These are phyloP conservation scores for Corymbia maculata DNA, from an alignment of 345 rosid species.

Conservation along the genomic window DNA sequence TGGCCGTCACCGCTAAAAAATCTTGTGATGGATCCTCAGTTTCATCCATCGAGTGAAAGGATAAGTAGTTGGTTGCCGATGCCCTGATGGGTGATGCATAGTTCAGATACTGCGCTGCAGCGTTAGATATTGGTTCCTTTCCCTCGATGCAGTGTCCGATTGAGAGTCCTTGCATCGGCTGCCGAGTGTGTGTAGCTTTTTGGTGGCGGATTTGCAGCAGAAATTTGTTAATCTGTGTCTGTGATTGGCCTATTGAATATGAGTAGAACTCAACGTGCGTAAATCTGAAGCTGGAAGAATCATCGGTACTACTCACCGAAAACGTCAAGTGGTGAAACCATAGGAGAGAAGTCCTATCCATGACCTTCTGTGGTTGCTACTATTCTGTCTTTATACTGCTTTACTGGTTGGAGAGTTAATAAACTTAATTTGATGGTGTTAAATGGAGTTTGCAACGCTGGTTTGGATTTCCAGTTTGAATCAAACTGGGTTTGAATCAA, in stretches of 20 bases:
- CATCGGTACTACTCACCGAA: not conserved
- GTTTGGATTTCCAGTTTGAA: not conserved
- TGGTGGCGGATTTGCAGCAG: too few relatives aligned
- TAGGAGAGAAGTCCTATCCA: too few relatives aligned
- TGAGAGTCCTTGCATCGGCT: too few relatives aligned
- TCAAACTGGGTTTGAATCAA: not conserved
- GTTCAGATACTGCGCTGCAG: too few relatives aligned
- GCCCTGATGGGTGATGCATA: too few relatives aligned
- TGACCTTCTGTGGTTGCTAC: not conserved
- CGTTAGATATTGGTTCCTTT: too few relatives aligned
- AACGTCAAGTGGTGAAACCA: not conserved
- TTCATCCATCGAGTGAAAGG: too few relatives aligned
- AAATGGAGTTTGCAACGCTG: not conserved
- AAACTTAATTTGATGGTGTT: not conserved
- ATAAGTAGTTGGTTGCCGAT: too few relatives aligned
- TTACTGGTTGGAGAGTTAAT: not conserved
- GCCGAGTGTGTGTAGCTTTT: too few relatives aligned
- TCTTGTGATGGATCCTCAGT: not conserved
- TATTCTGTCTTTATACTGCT: not conserved
- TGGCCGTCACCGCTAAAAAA: fast-evolving
- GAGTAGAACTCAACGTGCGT: not conserved
- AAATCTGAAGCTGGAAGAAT: not conserved
- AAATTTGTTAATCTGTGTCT: too few relatives aligned
- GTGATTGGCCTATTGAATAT: not conserved
- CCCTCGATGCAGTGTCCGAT: too few relatives aligned